Percentiles rank a stretch among this genome's conserved stretches.
Evolutionary conservation across 2,329 filamentous ascomycete genomes (phyloP).

Genomic region (Chalaropsis ovoidea): DNA sequence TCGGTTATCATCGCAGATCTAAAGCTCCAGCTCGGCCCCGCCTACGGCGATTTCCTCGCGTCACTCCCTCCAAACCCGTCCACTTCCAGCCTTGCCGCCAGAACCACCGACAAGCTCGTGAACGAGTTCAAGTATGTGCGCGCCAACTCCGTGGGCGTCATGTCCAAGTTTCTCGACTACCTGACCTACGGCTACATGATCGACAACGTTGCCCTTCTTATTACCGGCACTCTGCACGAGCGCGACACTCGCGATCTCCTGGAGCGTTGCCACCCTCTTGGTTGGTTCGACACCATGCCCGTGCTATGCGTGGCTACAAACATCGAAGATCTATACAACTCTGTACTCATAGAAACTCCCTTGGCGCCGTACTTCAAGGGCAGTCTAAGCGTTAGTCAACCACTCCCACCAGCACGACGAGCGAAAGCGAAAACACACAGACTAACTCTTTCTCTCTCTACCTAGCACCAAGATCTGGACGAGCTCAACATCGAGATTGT

Average conservation of each 20-base stretch:
- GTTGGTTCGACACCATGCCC: constrained; percentile 98
- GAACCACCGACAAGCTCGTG: constrained; percentile 96
- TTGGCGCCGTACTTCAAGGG: constrained; percentile 96
- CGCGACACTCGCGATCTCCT: constrained; percentile 90
- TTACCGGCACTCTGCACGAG: constrained; percentile 95
- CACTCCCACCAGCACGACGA: neutral
- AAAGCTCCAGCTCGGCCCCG: constrained; percentile 91
- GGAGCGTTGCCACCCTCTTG: constrained; percentile 89
- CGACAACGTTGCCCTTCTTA: constrained; percentile 94
- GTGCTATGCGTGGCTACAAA: constrained; percentile 96
- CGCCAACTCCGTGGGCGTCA: constrained; percentile 81
- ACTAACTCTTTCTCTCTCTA: constrained; percentile 12
- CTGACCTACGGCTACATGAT: constrained; percentile 99
- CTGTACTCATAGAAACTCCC: constrained; percentile 90
- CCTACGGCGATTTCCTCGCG: constrained; percentile 94
- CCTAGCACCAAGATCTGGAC: constrained; percentile 76
- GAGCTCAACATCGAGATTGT: constrained; percentile 99
- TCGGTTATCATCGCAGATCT: constrained; percentile 52
- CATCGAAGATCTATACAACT: constrained; percentile 98
- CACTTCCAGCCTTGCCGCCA: constrained; percentile 84
- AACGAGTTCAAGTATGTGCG: constrained; percentile 94
- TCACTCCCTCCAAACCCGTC: constrained; percentile 92
- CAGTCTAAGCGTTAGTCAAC: constrained; percentile 52
- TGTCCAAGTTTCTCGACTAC: constrained; percentile 95
- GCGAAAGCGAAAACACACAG: neutral